Conservation (phyloP, 2,329 filamentous ascomycete species). For the Juglanconis juglandina region DNA sequence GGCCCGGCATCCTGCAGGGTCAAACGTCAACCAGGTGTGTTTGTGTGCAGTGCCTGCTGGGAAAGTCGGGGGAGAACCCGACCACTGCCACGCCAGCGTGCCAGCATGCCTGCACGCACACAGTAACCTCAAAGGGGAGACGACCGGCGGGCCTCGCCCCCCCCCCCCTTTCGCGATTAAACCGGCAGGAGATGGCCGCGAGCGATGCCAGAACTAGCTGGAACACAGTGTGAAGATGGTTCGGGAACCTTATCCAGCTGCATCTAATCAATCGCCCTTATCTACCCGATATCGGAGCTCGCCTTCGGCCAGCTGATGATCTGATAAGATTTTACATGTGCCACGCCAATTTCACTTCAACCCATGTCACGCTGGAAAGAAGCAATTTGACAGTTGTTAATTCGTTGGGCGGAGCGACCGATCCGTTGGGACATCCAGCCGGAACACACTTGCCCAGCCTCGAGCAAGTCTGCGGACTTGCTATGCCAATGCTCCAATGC, state of each 20-base stretch:
- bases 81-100: not conserved
- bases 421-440: no score
- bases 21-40: no score
- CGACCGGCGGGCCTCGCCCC: not conserved
- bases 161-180: not conserved
- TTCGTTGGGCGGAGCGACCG: no score
- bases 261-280: not conserved
- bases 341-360: not conserved
- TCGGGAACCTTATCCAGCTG: not conserved
- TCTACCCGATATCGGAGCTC: not conserved
- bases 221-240: slow-evolving; percentile 1
- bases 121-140: not conserved
- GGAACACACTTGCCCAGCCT: no score
- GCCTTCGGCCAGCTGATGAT: not conserved
- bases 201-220: not conserved
- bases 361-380: not conserved
- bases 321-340: not conserved
- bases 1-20: no score
- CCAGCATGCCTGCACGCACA: no score
- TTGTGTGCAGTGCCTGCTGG: not conserved
- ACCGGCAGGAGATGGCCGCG: not conserved
- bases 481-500: no score
- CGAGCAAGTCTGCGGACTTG: no score
- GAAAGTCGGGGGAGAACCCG: not conserved
- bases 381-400: not conserved